Percentiles rank a stretch among this genome's conserved stretches.
phyloP scores from a whole-genome alignment of 768 basidiomycete genomes.

The Daedaleopsis sinensis region DNA sequence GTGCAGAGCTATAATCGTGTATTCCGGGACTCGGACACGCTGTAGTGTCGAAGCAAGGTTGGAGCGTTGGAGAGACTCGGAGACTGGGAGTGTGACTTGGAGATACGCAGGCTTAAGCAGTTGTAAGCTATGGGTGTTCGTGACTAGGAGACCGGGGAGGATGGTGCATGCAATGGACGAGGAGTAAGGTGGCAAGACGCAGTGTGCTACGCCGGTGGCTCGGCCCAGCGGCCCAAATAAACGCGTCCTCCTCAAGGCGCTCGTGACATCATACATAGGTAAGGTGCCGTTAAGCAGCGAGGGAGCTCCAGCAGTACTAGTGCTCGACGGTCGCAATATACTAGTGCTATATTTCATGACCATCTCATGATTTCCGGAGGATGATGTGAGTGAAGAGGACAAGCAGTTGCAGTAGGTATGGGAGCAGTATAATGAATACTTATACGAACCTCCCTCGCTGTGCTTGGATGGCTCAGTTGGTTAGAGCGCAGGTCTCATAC shows the following conservation, averaged over 20 bases:
- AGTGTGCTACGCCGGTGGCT: background rate
- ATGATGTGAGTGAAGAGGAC: background rate
- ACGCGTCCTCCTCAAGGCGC: slow-evolving; percentile 6
- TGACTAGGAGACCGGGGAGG: background rate
- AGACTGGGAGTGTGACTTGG: background rate
- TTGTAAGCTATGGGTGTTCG: background rate
- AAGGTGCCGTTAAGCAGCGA: no score
- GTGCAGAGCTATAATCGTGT: background rate
- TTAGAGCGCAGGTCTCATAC: slow-evolving; percentile 27
- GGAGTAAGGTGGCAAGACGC: background rate
- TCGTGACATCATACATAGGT: slow-evolving; percentile 6
- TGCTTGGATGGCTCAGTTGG: slow-evolving; percentile 24
- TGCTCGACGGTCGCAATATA: no score
- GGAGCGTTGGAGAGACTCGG: background rate
- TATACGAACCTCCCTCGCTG: no score
- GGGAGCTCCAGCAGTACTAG: no score
- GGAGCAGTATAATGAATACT: no score
- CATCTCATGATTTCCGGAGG: background rate
- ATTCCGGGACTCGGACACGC: no score
- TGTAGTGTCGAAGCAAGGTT: no score
- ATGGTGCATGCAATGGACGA: background rate
- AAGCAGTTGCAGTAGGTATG: background rate
- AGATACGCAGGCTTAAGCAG: background rate
- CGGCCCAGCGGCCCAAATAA: slow-evolving; percentile 1
- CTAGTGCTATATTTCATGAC: no score